Evolutionary conservation across 176 grass and related monocot species (phyloP).

Genomic region (Rhynchospora pubera): DNA sequence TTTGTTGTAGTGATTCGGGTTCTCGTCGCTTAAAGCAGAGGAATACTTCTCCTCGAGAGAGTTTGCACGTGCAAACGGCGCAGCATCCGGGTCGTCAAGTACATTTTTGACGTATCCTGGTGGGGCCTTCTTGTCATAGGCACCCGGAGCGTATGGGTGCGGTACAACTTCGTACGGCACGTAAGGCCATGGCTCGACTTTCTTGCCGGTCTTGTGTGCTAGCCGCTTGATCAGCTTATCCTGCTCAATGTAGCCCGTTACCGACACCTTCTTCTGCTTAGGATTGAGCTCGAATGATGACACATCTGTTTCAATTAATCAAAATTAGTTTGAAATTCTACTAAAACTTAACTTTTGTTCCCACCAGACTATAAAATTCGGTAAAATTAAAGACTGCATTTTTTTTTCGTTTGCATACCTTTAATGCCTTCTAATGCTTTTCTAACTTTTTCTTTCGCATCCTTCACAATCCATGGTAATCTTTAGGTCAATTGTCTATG

Average conservation of each 20-base stretch:
- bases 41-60: constrained; percentile 42
- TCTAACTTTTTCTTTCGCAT: constrained; percentile 62
- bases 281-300: constrained; percentile 33
- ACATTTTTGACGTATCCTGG: constrained; percentile 52
- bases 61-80: constrained; percentile 35
- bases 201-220: constrained; percentile 43
- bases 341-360: background rate
- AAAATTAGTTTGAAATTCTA: background rate
- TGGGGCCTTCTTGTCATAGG: constrained; percentile 86
- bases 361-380: background rate
- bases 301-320: constrained; percentile 30
- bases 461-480: constrained; percentile 70
- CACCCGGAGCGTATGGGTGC: constrained; percentile 42
- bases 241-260: constrained; percentile 40
- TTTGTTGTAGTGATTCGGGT: too few relatives aligned
- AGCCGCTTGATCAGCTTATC: constrained; percentile 40
- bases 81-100: constrained; percentile 30
- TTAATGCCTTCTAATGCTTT: constrained; percentile 43
- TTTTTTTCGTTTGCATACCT: constrained; percentile 24
- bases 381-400: background rate
- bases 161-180: constrained; percentile 55
- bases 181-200: constrained; percentile 57
- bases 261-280: constrained; percentile 64
- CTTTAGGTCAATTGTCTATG: constrained; percentile 60
- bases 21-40: constrained; percentile 62